Evolutionary conservation across 2,329 filamentous ascomycete genomes (phyloP), one percentile per base, ranked within the genome.

Genomic region (Aspergillus ruber): DNA sequence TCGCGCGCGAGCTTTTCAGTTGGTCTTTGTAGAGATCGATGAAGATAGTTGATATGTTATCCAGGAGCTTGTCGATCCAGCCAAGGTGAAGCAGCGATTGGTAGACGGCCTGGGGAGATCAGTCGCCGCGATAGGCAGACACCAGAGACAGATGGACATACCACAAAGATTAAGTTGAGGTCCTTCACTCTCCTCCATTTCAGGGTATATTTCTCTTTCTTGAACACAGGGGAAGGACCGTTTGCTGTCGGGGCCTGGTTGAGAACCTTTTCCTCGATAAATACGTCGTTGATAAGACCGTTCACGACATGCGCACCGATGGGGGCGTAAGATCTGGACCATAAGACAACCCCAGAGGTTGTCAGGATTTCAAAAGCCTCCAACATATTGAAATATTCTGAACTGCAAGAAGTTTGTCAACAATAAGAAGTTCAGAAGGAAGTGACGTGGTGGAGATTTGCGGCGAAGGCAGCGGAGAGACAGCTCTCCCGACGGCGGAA

Each of bases 311-410:
- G 83, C 39, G 87, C 81, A 65, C 83, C 90, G 64, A 95, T 83
- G 2, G 85, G 79, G 46, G 85, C 83, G 67, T 91, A 95, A 21
- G 83, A 85, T 66, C 87, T 85, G 52, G 91, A 96, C 93, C 93
- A 98, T 47, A 98, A 81, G 49, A 98, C 93, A 53, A 98, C 90
- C 48, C 93, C 93, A 3, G 90, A 95, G 33, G 91, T 95, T 51
- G 91, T 96, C 52, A 98, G 72, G 56, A 98, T 93, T 71, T 98
- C 91, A 68, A 98, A 98, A 13, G 88, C 86, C 74, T 98, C 93
- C 72, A 98, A 74, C 91, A 97, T 97, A 49, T 66, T 40, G 38
- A 29, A 12, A 4, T 29, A 15, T 42, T 66, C 32, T 32, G 29
- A 9, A 25, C 7, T 21, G 25, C 4, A 44, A 29, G 1, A 33